phyloP scores from a whole-genome alignment of 2,329 filamentous ascomycete genomes.

The Beauveria brongniartii region DNA sequence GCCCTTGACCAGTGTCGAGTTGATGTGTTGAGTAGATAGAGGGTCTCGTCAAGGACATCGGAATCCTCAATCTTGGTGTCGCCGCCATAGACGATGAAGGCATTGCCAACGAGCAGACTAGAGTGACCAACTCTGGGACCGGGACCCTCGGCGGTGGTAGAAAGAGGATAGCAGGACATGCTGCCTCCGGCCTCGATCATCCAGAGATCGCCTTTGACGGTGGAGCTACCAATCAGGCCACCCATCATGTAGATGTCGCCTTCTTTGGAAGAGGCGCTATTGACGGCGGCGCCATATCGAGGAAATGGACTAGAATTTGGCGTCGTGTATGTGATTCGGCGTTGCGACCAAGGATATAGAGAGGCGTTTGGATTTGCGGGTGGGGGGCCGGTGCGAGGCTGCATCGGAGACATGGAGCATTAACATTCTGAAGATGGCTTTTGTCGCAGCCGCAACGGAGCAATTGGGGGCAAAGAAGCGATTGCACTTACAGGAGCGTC shows the following conservation, averaged over 20 bases:
- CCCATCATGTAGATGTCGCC: slow-evolving; percentile 98
- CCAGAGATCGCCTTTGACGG: slow-evolving; percentile 95
- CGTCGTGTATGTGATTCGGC: slow-evolving; percentile 76
- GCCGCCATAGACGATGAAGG: slow-evolving; percentile 97
- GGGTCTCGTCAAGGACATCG: slow-evolving; percentile 85
- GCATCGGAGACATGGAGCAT: slow-evolving; percentile 14
- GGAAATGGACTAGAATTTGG: slow-evolving; percentile 83
- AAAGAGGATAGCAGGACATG: slow-evolving; percentile 84
- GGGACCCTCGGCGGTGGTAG: slow-evolving; percentile 87
- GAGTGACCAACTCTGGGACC: slow-evolving; percentile 91
- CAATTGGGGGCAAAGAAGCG: neutral
- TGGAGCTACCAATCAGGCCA: slow-evolving; percentile 87
- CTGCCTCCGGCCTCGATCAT: slow-evolving; percentile 87
- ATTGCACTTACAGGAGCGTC: slow-evolving; percentile 34
- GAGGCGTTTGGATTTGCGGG: slow-evolving; percentile 59
- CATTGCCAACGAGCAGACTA: slow-evolving; percentile 91
- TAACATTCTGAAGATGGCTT: neutral
- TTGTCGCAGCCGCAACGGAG: neutral
- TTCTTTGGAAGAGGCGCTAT: slow-evolving; percentile 86
- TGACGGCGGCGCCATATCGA: slow-evolving; percentile 93
- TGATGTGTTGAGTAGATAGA: slow-evolving; percentile 95
- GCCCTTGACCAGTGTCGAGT: slow-evolving; percentile 97
- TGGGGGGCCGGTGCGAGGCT: slow-evolving; percentile 49
- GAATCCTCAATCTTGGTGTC: slow-evolving; percentile 95
- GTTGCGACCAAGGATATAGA: slow-evolving; percentile 93